phyloP scores from a whole-genome alignment of 2,329 filamentous ascomycete species.

The Thielaviopsis cerberus region DNA sequence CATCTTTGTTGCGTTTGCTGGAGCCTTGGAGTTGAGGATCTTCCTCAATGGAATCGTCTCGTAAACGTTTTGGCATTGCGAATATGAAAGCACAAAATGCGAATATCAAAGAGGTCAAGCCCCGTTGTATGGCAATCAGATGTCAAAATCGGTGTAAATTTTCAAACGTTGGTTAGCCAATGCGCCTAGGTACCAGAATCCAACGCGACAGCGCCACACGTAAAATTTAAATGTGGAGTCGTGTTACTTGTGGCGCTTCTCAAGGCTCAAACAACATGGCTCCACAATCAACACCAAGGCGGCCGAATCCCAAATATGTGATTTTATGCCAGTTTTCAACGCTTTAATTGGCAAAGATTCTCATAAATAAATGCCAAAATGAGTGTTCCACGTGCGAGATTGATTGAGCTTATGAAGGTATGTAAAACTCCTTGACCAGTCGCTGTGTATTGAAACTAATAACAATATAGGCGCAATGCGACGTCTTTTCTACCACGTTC shows the following conservation, averaged over 20 bases:
- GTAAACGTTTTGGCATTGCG: constrained; percentile 12
- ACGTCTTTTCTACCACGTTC: constrained; percentile 76
- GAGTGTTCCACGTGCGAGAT: constrained; percentile 41
- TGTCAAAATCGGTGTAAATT: neutral
- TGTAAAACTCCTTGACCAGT: neutral
- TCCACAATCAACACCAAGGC: constrained; percentile 12
- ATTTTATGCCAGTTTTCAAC: constrained; percentile 11
- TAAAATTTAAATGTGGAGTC: neutral
- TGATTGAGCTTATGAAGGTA: constrained; percentile 66
- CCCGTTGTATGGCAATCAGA: neutral
- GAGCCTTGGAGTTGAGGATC: neutral
- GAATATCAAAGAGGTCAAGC: neutral
- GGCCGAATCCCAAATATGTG: neutral
- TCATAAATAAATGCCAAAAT: constrained; percentile 26
- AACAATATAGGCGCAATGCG: constrained; percentile 55
- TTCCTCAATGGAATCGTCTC: constrained; percentile 1
- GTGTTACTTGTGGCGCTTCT: neutral
- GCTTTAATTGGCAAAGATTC: neutral
- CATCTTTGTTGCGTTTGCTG: neutral
- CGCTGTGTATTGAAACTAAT: constrained; percentile 16
- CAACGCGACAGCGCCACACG: constrained; percentile 8
- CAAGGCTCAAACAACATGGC: constrained; percentile 1
- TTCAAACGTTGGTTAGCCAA: neutral
- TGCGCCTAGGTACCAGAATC: constrained; percentile 1
- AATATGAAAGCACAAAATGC: neutral